Percentiles rank a stretch among this genome's conserved stretches.
phyloP scores from a whole-genome alignment of 306 rosid genomes.

The Cucurbita pepo region DNA sequence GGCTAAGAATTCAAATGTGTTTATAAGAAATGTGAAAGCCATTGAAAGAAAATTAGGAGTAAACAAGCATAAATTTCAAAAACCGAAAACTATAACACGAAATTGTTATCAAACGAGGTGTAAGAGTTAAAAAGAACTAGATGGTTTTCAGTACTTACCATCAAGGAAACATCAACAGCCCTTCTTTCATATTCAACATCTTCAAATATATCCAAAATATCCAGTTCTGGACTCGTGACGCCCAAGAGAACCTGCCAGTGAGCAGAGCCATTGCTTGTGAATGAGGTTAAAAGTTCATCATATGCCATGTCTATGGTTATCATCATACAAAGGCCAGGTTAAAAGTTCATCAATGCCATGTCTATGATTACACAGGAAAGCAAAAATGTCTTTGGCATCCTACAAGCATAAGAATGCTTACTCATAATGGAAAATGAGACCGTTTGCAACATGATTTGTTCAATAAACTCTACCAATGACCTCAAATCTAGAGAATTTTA shows the following conservation, averaged over 20 bases:
- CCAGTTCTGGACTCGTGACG: slow-evolving; percentile 46
- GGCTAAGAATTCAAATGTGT: too few species aligned
- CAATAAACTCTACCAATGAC: not conserved
- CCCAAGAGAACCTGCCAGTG: slow-evolving; percentile 52
- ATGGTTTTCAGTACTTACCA: slow-evolving; percentile 16
- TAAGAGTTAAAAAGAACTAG: not conserved
- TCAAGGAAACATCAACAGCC: slow-evolving; percentile 36
- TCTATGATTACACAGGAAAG: not conserved
- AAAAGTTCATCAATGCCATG: not conserved
- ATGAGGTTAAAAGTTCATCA: not conserved
- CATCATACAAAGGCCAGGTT: not conserved
- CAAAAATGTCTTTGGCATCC: not conserved
- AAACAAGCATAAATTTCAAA: too few species aligned
- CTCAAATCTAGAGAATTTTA: not conserved
- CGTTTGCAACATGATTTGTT: not conserved
- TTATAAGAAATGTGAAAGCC: too few species aligned
- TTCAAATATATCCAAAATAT: slow-evolving; percentile 58
- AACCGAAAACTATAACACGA: too few species aligned
- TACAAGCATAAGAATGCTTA: not conserved
- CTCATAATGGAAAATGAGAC: not conserved
- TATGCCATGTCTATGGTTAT: not conserved
- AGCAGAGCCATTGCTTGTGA: not conserved
- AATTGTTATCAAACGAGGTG: not conserved
- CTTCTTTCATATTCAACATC: slow-evolving; percentile 65
- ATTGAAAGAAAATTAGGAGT: too few species aligned